phyloP scores from a whole-genome alignment of 2,329 filamentous ascomycete genomes.

The Trichoderma oligosporum region DNA sequence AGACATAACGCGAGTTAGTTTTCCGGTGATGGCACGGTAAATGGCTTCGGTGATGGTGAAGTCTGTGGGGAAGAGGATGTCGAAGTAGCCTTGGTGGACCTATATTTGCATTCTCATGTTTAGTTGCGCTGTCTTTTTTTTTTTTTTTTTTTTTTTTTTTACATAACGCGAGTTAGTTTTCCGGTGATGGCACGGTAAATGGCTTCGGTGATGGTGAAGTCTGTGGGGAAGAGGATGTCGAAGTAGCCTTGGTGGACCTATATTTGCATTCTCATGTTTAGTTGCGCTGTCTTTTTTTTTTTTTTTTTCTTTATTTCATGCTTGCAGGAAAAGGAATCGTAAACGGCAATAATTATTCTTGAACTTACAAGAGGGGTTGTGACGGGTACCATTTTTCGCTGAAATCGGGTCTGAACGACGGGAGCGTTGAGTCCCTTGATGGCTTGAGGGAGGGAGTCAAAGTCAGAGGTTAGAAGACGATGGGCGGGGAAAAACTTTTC shows the following conservation, averaged over 20 bases:
- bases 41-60: conserved; percentile 87
- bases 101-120: conserved; percentile 34
- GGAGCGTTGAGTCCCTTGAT: conserved; percentile 84
- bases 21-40: conserved; percentile 89
- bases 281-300: too few relatives aligned
- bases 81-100: conserved; percentile 98
- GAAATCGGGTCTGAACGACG: conserved; percentile 92
- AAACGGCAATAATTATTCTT: too few relatives aligned
- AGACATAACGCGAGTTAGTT: conserved; percentile 76
- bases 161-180: conserved; percentile 65
- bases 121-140: too few relatives aligned
- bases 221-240: conserved; percentile 96
- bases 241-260: conserved; percentile 98
- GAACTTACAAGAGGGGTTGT: conserved; percentile 78
- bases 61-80: conserved; percentile 97
- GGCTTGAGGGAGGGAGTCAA: conserved; percentile 78
- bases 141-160: too few relatives aligned
- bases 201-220: conserved; percentile 86
- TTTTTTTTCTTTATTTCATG: too few relatives aligned
- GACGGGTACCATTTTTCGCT: conserved; percentile 82
- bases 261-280: not conserved
- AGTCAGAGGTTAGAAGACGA: conserved; percentile 84
- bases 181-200: conserved; percentile 92
- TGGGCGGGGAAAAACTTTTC: conserved; percentile 86
- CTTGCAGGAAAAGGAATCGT: too few relatives aligned